Conservation (phyloP, 2,329 filamentous ascomycete genomes). For the Apiospora pterosperma region DNA sequence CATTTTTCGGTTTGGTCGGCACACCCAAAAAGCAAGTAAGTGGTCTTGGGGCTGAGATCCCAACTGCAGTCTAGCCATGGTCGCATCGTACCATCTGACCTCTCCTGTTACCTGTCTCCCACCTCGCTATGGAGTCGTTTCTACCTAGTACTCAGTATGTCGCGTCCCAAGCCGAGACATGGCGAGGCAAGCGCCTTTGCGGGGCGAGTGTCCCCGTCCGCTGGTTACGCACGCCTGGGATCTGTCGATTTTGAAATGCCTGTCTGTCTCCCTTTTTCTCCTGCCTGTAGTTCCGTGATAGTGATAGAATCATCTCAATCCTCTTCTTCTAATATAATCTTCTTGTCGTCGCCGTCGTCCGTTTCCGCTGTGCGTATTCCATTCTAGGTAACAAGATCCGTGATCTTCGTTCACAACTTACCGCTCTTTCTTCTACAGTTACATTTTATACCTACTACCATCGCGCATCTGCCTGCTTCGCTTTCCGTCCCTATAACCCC, state of each 20-base stretch:
- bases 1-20: background rate
- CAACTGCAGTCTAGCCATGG: background rate
- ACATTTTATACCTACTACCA: background rate
- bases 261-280: background rate
- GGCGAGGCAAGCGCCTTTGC: background rate
- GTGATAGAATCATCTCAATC: background rate
- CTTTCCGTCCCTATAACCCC: background rate
- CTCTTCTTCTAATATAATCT: background rate
- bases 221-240: background rate
- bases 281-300: background rate
- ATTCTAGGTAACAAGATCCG: conserved; percentile 11
- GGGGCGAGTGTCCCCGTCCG: background rate
- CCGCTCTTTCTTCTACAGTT: background rate
- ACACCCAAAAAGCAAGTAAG: background rate
- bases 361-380: background rate
- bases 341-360: background rate
- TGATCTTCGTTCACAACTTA: conserved; percentile 11
- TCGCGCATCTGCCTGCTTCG: background rate
- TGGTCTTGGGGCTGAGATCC: background rate
- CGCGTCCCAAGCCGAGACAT: background rate
- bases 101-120: background rate
- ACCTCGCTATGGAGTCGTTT: background rate
- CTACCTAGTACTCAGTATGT: too few relatives aligned
- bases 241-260: background rate
- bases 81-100: background rate